Base-by-base conservation (phyloP, 257 asterid species). In the Forsythia suspensa region DNA sequence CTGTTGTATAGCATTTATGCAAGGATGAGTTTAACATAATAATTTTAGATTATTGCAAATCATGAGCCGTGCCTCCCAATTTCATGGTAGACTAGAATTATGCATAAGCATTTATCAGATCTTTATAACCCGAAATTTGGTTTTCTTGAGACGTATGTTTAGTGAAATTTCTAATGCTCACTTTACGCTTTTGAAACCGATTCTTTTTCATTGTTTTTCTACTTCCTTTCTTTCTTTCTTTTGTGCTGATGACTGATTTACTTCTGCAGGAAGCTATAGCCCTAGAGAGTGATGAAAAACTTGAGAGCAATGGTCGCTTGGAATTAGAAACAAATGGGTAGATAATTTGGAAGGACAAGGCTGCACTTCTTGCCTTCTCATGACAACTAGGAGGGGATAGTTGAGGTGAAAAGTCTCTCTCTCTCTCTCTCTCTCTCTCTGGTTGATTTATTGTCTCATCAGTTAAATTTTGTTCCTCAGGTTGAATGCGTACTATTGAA, bases 191-290 rank as follows among this genome's bases (percentile, higher is more conserved):
- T 37, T 40, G 52, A 29, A 61, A 36, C 24, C 21, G 38, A 21
- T 63, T 55, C 43, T 46, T 40, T n/a, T 42, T 67, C 24, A 52
- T 43, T 74, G 24, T 8, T 67, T 18, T 61, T 61, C n/a, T 67
- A 42, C 15, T 71, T 41, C 3, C 10, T 34, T 44, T 34, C 4
- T 37, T 75, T 52, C 37, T 59, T 18, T 52, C 11, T 0, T 51
- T 15, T 42, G 44, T 66, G 21, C 63, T 71, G 5, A 75, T 71
- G 67, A 42, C 67, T 80, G 42, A 44, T 65, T 77, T 44, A 76
- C 74, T 44, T 70, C 20, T 85, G 83, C 88, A 88, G 92, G 88
- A 84, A 79, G 72, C 77, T 72, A 82, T 38, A 70, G 36, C 84
- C 61, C 79, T 9, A 65, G 78, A 75, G 69, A 61, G 51, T 24